Evolutionary conservation across 1,284 basidiomycete species (phyloP).

Genomic region (Exsudoporus floridanus): DNA sequence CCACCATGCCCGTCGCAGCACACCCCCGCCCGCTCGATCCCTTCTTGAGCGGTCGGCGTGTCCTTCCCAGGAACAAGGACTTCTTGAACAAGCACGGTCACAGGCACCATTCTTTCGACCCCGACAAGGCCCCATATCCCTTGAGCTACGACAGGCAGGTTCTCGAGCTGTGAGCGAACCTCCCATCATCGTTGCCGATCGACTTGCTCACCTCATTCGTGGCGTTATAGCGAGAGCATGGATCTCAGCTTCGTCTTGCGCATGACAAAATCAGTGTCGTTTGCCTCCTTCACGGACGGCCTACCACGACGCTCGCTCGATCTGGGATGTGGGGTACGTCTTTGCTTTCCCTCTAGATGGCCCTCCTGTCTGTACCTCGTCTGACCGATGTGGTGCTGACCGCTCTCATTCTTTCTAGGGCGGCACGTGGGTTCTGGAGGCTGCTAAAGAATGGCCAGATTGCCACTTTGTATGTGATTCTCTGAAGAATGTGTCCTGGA

Average conservation of each 20-base stretch:
- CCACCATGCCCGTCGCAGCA: conserved; percentile 23
- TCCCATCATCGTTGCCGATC: not conserved
- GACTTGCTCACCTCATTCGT: conserved; percentile 3
- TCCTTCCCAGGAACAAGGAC: conserved; percentile 46
- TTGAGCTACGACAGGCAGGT: conserved; percentile 63
- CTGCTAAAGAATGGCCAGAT: conserved; percentile 67
- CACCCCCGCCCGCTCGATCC: conserved; percentile 14
- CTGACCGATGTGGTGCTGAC: not conserved
- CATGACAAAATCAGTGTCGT: conserved; percentile 51
- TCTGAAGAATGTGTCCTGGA: not conserved
- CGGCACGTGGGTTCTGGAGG: conserved; percentile 70
- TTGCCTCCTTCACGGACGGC: conserved; percentile 50
- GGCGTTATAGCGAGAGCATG: conserved; percentile 49
- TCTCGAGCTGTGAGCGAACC: conserved; percentile 58
- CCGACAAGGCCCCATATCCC: conserved; percentile 70
- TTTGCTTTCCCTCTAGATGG: not conserved
- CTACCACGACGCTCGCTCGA: conserved; percentile 56
- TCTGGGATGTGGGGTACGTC: conserved; percentile 68
- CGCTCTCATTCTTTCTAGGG: conserved; percentile 40
- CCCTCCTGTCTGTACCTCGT: not conserved
- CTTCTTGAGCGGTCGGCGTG: conserved; percentile 19
- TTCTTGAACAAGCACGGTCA: conserved; percentile 60
- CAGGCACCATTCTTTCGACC: conserved; percentile 62
- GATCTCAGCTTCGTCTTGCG: conserved; percentile 54
- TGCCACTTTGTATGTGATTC: conserved; percentile 54